Conservation (phyloP, 495 filamentous ascomycete genomes). For the Lichenothelia convexa region DNA sequence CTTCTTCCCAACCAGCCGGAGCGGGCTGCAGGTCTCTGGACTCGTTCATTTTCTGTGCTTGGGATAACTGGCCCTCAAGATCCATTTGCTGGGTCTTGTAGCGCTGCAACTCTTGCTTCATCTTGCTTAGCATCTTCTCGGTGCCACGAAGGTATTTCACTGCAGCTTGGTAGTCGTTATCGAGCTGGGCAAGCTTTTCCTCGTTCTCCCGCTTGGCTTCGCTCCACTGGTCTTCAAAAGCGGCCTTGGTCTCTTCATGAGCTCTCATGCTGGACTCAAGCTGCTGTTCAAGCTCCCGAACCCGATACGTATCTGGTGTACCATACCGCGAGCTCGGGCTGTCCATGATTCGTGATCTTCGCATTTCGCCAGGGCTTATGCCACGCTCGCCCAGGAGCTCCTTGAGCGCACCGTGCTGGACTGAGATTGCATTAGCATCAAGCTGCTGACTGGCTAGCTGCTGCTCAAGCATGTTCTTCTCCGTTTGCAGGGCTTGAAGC, state of each 20-base stretch:
- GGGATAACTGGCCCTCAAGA: slow-evolving; percentile 60
- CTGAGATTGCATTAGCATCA: slow-evolving; percentile 69
- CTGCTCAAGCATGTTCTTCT: slow-evolving; percentile 60
- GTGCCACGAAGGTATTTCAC: slow-evolving; percentile 99
- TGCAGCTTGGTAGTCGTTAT: slow-evolving; percentile 95
- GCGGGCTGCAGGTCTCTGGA: slow-evolving; percentile 23
- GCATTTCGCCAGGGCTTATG: slow-evolving; percentile 37
- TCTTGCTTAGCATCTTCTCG: slow-evolving; percentile 96
- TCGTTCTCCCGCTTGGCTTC: slow-evolving; percentile 71
- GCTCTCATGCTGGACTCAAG: slow-evolving; percentile 58
- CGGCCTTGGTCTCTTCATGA: slow-evolving; percentile 64
- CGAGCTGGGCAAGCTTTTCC: slow-evolving; percentile 79
- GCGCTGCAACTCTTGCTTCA: slow-evolving; percentile 86
- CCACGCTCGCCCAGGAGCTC: slow-evolving; percentile 80
- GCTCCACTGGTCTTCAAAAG: slow-evolving; percentile 58
- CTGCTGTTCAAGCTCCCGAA: slow-evolving; percentile 79
- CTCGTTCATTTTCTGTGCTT: slow-evolving; percentile 21
- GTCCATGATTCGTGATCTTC: slow-evolving; percentile 38
- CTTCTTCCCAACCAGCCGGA: slow-evolving; percentile 54
- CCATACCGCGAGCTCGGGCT: slow-evolving; percentile 51
- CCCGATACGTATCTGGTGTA: slow-evolving; percentile 62
- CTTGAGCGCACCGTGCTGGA: slow-evolving; percentile 85
- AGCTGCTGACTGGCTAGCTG: slow-evolving; percentile 67
- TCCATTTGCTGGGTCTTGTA: slow-evolving; percentile 75
- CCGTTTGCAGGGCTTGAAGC: slow-evolving; percentile 51